Evolutionary conservation across 202 grass and related monocot genomes (phyloP), one percentile per base, ranked within the genome.

Genomic region (Tripidium arundinaceum): DNA sequence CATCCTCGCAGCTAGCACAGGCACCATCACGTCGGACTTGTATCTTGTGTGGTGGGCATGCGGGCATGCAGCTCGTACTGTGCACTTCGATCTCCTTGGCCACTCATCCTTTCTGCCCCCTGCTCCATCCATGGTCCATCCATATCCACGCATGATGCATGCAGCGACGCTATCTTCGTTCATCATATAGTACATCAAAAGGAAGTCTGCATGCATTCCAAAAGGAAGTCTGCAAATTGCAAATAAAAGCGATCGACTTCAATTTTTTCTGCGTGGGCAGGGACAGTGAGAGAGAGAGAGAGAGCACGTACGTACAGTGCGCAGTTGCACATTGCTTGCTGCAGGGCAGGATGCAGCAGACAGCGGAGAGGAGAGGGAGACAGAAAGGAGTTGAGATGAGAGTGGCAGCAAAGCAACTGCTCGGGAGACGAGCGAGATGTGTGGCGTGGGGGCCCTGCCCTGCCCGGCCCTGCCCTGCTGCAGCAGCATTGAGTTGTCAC

Each of bases 401-500:
- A 5, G 21, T 63, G 60, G 43, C 69, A 74, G 78, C 72, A 27
- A 65, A 6, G 36, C 72, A 18, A 15, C 54, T 18, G 60, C 40
- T 49, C 26, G 41, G 13, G 68, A 52, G 70, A 28, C 5, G 29
- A 46, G 34, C 34, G 5, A 36, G 34, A 36, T 36, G 34, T 50
- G 68, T 39, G 43, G 28, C 2, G 49, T 55, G 61, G 21, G 63
- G 33, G 14, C 14, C 9, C 70, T 40, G 38, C 38, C 36, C 13
- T 46, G 43, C 43, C 43, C 43, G 8, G 5, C 19, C 19, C 49
- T 21, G 49, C 50, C 1, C 14, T 31, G 2, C 66, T 27, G 9
- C 25, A 18, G 70, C 58, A 57, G 70, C 80, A 76, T 83, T 59
- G 72, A 83, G 81, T 83, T 83, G 72, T 83, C 81, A 83, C 62